Conservation (phyloP, 2,329 filamentous ascomycete species). For the Fusarium fujikuroi region DNA sequence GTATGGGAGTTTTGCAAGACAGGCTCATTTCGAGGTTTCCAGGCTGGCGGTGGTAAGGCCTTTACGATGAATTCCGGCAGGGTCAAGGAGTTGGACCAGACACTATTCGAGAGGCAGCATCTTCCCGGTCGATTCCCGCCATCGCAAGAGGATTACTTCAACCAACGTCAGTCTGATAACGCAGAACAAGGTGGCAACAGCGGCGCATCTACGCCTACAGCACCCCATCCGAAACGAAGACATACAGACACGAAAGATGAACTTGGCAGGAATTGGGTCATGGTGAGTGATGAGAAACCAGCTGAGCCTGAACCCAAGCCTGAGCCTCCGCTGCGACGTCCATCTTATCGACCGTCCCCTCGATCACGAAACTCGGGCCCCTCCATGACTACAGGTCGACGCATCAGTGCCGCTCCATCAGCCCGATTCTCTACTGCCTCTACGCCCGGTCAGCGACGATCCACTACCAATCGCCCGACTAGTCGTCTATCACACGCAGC, state of each 20-base stretch:
- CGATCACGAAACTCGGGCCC: slow-evolving; percentile 49
- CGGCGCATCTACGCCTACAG: slow-evolving; percentile 55
- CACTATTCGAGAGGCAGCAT: slow-evolving; percentile 35
- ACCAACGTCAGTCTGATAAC: slow-evolving; percentile 7
- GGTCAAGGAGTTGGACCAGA: slow-evolving; percentile 38
- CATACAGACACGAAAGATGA: slow-evolving; percentile 66
- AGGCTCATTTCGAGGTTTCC: slow-evolving; percentile 82
- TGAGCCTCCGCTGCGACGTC: slow-evolving; percentile 43
- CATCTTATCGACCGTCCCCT: slow-evolving; percentile 39
- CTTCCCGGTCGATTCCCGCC: slow-evolving; percentile 48
- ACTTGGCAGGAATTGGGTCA: slow-evolving; percentile 75
- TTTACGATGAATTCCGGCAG: slow-evolving; percentile 64
- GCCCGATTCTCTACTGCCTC: slow-evolving; percentile 47
- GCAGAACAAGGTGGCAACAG: slow-evolving; percentile 47
- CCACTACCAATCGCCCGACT: slow-evolving; percentile 46
- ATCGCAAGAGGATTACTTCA: slow-evolving; percentile 43
- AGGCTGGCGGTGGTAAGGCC: slow-evolving; percentile 81
- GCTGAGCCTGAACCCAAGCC: slow-evolving; percentile 31
- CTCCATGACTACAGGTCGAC: slow-evolving; percentile 52
- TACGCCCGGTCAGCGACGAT: slow-evolving; percentile 39
- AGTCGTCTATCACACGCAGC: slow-evolving; percentile 56
- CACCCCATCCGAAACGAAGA: slow-evolving; percentile 63
- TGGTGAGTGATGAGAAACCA: slow-evolving; percentile 62
- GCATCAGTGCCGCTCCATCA: slow-evolving; percentile 55
- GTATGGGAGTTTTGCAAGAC: slow-evolving; percentile 86